Evolutionary conservation across 108 stramenopile species (phyloP).

Genomic region (Cyclotella choctawhatcheeana): DNA sequence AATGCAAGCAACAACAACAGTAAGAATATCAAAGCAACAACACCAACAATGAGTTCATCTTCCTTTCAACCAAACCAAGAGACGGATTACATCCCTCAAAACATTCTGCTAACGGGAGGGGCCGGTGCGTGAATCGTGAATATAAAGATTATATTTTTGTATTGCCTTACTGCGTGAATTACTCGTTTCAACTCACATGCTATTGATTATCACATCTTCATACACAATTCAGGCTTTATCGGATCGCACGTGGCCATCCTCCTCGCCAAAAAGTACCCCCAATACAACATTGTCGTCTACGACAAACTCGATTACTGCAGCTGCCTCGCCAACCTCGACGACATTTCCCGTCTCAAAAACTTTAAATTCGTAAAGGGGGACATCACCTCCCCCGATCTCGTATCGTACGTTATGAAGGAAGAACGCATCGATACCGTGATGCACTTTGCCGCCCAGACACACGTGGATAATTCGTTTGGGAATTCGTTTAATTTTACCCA

Average conservation of each 20-base stretch:
- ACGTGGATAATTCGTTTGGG: slow-evolving; percentile 99
- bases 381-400: slow-evolving; percentile 94
- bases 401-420: slow-evolving; percentile 90
- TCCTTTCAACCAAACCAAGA: slow-evolving; percentile 39
- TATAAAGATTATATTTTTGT: too few relatives aligned
- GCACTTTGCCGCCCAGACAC: slow-evolving; percentile 99
- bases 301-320: slow-evolving; percentile 98
- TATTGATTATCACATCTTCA: not conserved
- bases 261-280: slow-evolving; percentile 94
- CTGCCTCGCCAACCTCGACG: slow-evolving; percentile 93
- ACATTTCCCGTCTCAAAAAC: slow-evolving; percentile 83
- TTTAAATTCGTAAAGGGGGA: slow-evolving; percentile 99
- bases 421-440: slow-evolving; percentile 98
- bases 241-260: slow-evolving; percentile 96
- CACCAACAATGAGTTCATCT: slow-evolving; percentile 32
- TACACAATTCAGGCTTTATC: slow-evolving; percentile 73
- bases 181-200: not conserved
- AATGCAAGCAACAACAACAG: too few relatives aligned
- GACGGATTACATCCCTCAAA: slow-evolving; percentile 84
- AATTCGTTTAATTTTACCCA: slow-evolving; percentile 99
- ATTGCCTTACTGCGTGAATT: too few relatives aligned
- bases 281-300: slow-evolving; percentile 96
- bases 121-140: slow-evolving; percentile 93
- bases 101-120: slow-evolving; percentile 96
- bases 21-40: too few relatives aligned